These are phyloP conservation scores for Venturiaceae sp. DNA, from an alignment of 2,329 filamentous ascomycete genomes.

Conservation along the genomic window DNA sequence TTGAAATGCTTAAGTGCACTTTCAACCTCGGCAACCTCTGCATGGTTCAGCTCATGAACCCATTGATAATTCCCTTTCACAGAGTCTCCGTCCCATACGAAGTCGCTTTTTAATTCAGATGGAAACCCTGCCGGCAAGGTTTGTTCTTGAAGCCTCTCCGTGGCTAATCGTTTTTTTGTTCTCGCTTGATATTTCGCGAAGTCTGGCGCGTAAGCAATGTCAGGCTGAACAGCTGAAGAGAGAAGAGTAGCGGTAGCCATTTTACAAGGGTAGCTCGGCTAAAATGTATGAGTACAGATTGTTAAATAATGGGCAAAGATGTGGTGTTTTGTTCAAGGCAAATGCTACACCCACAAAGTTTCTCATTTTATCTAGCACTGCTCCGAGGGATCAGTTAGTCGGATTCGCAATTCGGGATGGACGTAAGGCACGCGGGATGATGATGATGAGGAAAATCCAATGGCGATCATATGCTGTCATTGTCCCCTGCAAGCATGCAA, in stretches of 20 bases:
- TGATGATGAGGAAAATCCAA: not conserved
- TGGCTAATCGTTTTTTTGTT: slow-evolving; percentile 33
- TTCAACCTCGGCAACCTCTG: slow-evolving; percentile 43
- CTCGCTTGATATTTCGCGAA: slow-evolving; percentile 44
- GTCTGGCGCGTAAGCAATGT: slow-evolving; percentile 49
- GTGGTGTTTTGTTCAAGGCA: too few relatives aligned
- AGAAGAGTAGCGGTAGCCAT: not conserved
- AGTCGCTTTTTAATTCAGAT: slow-evolving; percentile 32
- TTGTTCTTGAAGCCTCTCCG: slow-evolving; percentile 26
- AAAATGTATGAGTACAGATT: not conserved
- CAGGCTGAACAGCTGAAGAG: slow-evolving; percentile 35
- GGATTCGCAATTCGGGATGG: not conserved
- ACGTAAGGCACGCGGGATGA: not conserved
- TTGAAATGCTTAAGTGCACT: slow-evolving; percentile 11
- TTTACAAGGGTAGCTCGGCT: not conserved
- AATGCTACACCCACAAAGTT: too few relatives aligned
- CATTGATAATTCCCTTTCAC: slow-evolving; percentile 41
- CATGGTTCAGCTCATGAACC: slow-evolving; percentile 38
- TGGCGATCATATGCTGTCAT: not conserved
- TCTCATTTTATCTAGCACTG: not conserved
- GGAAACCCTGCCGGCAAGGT: slow-evolving; percentile 43
- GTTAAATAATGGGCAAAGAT: too few relatives aligned
- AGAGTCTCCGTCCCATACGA: slow-evolving; percentile 49
- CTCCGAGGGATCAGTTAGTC: not conserved
- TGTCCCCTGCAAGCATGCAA: not conserved